Evolutionary conservation across 2,329 filamentous ascomycete species (phyloP), one percentile per base, ranked within the genome.

Genomic region (Didymella segeticola): DNA sequence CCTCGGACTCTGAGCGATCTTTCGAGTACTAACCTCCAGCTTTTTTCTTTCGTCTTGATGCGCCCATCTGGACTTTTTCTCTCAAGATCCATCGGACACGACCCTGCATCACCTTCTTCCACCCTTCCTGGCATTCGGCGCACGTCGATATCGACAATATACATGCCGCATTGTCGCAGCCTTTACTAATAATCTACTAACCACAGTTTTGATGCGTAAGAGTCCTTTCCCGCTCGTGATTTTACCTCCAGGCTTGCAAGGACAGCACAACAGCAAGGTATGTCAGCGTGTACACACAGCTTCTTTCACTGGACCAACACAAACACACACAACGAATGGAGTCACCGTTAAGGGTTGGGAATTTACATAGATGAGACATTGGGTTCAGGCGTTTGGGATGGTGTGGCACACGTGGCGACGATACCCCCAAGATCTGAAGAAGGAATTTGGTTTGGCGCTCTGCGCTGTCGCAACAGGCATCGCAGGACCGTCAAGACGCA

Each of bases 11-110:
- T 29, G 36, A 37, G 27, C 30, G 7, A 25, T 53, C 46, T 26
- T 27, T 53, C 47, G 15, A 42, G 22, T 56, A 64, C 67, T 71
- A 66, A 70, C 60, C 39, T 27, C 23, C 45, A 66, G 60, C 26
- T 56, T 53, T 43, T 19, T 29, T 8, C 11, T 54, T n/a, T 10
- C 12, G 30, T 11, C 54, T 33, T 19, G 27, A 14, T 5, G 47
- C 9, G 17, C n/a, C 25, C 10, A 8, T 8, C n/a, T 22, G 25
- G 50, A 33, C 8, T 11, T 8, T 31, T 8, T 31, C 11, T 25
- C 22, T 17, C 15, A 12, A 26, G 12, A 10, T 4, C 25, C 6
- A 12, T 34, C 4, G 31, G 26, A 43, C 12, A 25, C 26, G 20
- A 15, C 19, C 19, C 20, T 15, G 19, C 25, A 34, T 20, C 14